Evolutionary conservation across 768 basidiomycete species (phyloP).

Genomic region (Lactarius tabidus): DNA sequence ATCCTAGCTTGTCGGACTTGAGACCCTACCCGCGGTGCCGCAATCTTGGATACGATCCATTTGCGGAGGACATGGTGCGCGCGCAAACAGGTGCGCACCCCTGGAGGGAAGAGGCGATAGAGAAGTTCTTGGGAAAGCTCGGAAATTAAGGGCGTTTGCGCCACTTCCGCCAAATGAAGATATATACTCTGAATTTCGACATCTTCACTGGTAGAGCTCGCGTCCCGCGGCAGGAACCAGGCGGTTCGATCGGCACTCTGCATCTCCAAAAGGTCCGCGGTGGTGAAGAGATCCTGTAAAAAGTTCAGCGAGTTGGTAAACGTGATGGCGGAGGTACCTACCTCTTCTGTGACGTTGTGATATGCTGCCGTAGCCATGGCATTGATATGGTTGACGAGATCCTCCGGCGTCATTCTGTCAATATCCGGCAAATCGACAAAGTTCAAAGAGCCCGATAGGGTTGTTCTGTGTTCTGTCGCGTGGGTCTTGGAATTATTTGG

Average conservation of each 20-base stretch:
- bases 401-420: conserved; percentile 59
- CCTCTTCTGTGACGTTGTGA: conserved; percentile 75
- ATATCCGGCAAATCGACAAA: conserved; percentile 51
- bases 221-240: conserved; percentile 69
- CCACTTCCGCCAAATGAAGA: conserved; percentile 65
- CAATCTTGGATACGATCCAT: conserved; percentile 71
- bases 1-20: conserved; percentile 65
- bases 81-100: conserved; percentile 70
- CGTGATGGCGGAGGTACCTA: conserved; percentile 31
- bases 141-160: conserved; percentile 67
- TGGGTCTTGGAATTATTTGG: conserved; percentile 10
- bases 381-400: conserved; percentile 74
- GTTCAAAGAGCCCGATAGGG: conserved; percentile 3
- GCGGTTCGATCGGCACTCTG: conserved; percentile 76
- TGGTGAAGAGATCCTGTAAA: conserved; percentile 67
- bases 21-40: conserved; percentile 59
- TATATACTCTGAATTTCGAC: conserved; percentile 80
- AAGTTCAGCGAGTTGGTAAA: conserved; percentile 11
- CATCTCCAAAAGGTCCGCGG: conserved; percentile 74
- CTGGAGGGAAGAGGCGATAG: conserved; percentile 71
- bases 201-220: conserved; percentile 49
- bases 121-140: conserved; percentile 66
- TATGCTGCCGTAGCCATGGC: conserved; percentile 72
- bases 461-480: not conserved
- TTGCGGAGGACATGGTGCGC: conserved; percentile 74